Base-by-base conservation (phyloP, 495 filamentous ascomycete species). In the Xylaria cubensis region DNA sequence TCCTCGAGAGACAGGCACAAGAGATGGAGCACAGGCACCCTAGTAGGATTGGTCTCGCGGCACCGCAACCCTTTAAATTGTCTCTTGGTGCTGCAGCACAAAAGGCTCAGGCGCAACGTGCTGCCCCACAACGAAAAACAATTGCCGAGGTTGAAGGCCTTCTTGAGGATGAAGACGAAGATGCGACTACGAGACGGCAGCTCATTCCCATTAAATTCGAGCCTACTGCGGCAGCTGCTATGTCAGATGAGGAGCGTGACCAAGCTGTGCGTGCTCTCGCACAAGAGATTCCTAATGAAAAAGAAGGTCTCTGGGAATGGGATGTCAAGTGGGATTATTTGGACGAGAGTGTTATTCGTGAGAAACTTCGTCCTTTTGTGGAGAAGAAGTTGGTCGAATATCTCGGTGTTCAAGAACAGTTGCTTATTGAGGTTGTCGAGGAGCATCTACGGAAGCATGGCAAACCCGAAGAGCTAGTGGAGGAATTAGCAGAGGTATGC, bases 311-410 rank as follows among this genome's bases (percentile, higher is more conserved):
- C 29, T 99, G 95, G 93, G 88, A 88, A 7, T 98, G 93, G 93
- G 86, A 91, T 41, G 89, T 99, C 82, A 92, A 95, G 74, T 99
- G 95, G 95, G 92, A 97, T 41, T 95, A 92, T 84, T 89, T 99
- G 73, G 94, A 97, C 72, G 92, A 95, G 56, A 89, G 86, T 17
- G 87, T 97, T 26, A 88, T 98, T 72, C 88, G 87, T 74, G 93
- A 97, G 74, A 94, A 98, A 81, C 88, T 99, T 77, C 90, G 91
- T 79, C 94, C 95, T 17, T 98, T 97, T 81, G 94, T 98, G 64
- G 95, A 97, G 86, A 97, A 97, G 88, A 98, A 97, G 87, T 93
- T 98, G 68, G 90, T 98, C 70, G 97, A 98, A 80, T 97, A 94
- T 77, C 86, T 99, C 51, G 96, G 96, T 67, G 93, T 99, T 67